Evolutionary conservation across 805 yeast species (phyloP), one percentile per base, ranked within the genome.

Genomic region (Schwanniomyces vanrijiae): DNA sequence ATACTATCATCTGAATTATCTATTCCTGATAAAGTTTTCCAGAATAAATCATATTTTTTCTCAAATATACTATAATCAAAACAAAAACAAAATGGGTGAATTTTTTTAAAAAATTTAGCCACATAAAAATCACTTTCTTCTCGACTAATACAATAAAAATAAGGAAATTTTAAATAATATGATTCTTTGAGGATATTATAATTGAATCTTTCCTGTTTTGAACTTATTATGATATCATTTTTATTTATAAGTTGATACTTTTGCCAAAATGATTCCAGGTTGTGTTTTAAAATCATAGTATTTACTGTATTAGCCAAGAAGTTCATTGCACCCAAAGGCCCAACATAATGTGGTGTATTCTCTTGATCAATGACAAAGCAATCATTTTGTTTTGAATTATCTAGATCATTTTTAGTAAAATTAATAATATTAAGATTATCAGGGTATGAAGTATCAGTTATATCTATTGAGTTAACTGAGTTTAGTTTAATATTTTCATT

Each of bases 301-400:
- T 37, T 13, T 4, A 37, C 26, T 4, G 41, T 37, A 37, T 9
- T 24, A 7, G 29, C 18, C 10, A 37, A 37, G 13, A 37, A 37
- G 19, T 24, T 37, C 26, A 55, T 52, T 4, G 52, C 52, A 14
- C 56, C 59, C 34, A 53, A 47, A 1, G 55, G 54, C 2, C 59
- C 59, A 11, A 55, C 40, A 42, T 40, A 49, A 40, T 55, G 59
- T 14, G 48, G 40, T 7, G 41, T 53, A 2, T 56, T 56, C 6
- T 48, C 47, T 31, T 46, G 47, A 33, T 55, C 59, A 4, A 51
- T 43, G 14, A 53, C 46, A 19, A 53, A 35, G 19, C 47, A 31
- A 29, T 49, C 42, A 14, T 33, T 25, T 14, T 28, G 14, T 39
- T 25, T 18, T 24, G 4, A 4, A 3, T 24, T 39, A 14, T 39